Percentiles rank a stretch among this genome's conserved stretches.
These are phyloP conservation scores for Hemerocallis citrina DNA, from an alignment of 106 monocot species.

Conservation along the genomic window DNA sequence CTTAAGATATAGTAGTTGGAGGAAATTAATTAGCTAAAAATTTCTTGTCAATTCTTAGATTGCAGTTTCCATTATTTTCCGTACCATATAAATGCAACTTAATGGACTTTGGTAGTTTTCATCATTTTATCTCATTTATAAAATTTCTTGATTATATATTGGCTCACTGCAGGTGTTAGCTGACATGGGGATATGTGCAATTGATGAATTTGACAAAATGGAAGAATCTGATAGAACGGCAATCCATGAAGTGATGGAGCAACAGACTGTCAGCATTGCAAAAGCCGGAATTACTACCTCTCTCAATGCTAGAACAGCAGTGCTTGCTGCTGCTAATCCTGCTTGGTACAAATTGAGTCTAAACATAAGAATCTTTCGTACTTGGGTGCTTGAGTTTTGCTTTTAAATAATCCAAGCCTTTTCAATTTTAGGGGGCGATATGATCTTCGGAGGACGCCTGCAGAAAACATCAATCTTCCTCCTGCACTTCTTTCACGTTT, in stretches of 20 bases:
- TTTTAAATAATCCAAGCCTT: not conserved
- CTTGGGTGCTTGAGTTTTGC: not conserved
- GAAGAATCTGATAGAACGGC: conserved; percentile 94
- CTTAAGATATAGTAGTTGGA: not conserved
- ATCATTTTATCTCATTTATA: not conserved
- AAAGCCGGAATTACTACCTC: conserved; percentile 98
- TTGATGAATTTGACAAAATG: conserved; percentile 99
- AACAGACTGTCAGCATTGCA: conserved; percentile 97
- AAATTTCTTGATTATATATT: not conserved
- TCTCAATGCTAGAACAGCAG: conserved; percentile 94
- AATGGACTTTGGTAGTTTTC: not conserved
- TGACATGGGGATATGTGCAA: conserved; percentile 98
- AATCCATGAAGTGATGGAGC: conserved; percentile 99
- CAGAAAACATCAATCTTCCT: conserved; percentile 97
- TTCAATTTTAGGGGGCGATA: conserved; percentile 76
- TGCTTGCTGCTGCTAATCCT: conserved; percentile 98
- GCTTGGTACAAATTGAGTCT: conserved; percentile 52
- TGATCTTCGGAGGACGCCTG: conserved; percentile 89
- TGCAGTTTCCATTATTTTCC: not conserved
- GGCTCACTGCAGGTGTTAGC: conserved; percentile 57
- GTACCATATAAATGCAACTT: not conserved
- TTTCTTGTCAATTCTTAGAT: not conserved
- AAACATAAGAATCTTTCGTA: not conserved
- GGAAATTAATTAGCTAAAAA: not conserved
- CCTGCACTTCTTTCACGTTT: conserved; percentile 96